Evolutionary conservation across 1,284 basidiomycete genomes (phyloP).

Genomic region (Irpex sp.): DNA sequence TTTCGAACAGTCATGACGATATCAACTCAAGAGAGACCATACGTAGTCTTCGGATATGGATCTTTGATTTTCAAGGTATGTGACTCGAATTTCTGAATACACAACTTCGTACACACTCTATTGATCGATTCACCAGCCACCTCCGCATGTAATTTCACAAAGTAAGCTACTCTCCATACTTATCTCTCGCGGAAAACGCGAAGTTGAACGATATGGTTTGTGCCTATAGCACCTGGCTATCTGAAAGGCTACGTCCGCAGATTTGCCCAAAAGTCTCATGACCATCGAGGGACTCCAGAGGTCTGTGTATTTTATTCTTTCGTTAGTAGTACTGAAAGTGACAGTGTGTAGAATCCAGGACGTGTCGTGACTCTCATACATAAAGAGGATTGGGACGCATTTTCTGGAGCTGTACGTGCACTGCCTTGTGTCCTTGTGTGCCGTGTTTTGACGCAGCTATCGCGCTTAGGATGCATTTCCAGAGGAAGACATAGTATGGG

Average conservation of each 20-base stretch:
- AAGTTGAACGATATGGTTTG: background rate
- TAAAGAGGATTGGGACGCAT: conserved; percentile 84
- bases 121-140: conserved; percentile 56
- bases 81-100: conserved; percentile 2
- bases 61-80: conserved; percentile 85
- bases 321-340: background rate
- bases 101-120: background rate
- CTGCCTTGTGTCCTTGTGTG: background rate
- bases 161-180: conserved; percentile 42
- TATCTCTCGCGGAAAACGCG: background rate
- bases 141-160: conserved; percentile 72
- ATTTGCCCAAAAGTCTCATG: conserved; percentile 90
- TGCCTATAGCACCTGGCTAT: conserved; percentile 73
- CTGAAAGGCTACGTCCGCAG: conserved; percentile 88
- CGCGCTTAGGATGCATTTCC: conserved; percentile 76
- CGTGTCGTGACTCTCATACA: conserved; percentile 92
- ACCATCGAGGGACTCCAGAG: conserved; percentile 87
- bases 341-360: conserved; percentile 66
- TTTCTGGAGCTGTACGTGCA: conserved; percentile 65
- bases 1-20: conserved; percentile 10
- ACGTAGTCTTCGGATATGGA: conserved; percentile 85
- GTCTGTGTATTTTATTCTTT: conserved; percentile 39
- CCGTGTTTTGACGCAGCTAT: background rate
- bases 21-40: conserved; percentile 39
- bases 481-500: conserved; percentile 87